Evolutionary conservation across 1,284 basidiomycete genomes (phyloP).

Genomic region (Lignosus rhinocerotis): DNA sequence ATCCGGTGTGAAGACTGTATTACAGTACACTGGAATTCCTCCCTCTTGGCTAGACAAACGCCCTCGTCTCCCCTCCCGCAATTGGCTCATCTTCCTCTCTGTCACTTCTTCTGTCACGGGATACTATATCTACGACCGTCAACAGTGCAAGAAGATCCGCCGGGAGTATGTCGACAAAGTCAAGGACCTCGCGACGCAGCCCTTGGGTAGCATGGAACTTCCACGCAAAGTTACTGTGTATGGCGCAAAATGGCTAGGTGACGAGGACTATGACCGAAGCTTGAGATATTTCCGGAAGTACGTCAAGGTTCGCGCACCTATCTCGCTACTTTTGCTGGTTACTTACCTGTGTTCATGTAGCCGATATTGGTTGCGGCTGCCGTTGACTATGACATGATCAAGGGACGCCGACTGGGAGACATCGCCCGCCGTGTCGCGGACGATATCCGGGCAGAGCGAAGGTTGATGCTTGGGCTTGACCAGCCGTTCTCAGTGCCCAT

Average conservation of each 20-base stretch:
- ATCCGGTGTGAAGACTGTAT: constrained; percentile 35
- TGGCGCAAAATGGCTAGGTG: constrained; percentile 89
- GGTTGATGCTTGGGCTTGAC: constrained; percentile 65
- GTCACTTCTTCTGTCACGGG: constrained; percentile 72
- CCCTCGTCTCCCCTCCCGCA: constrained; percentile 84
- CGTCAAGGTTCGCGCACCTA: constrained; percentile 73
- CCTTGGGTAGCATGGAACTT: constrained; percentile 64
- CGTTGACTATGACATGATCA: constrained; percentile 86
- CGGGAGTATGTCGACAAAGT: constrained; percentile 83
- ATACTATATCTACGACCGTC: constrained; percentile 84
- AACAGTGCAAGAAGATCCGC: constrained; percentile 75
- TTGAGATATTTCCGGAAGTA: constrained; percentile 93
- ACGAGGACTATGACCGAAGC: constrained; percentile 87
- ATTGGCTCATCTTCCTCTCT: constrained; percentile 91
- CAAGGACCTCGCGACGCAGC: constrained; percentile 70
- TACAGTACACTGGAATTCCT: constrained; percentile 56
- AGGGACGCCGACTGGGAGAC: constrained; percentile 85
- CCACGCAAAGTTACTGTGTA: constrained; percentile 87
- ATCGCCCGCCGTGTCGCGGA: constrained; percentile 77
- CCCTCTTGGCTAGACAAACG: constrained; percentile 72
- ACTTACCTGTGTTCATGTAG: constrained; percentile 43
- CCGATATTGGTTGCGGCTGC: constrained; percentile 94
- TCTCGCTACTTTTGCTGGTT: constrained; percentile 6
- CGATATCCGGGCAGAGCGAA: constrained; percentile 66
- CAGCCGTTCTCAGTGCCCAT: constrained; percentile 43